Base-by-base conservation (phyloP, 1,284 basidiomycete species). In the Cystobasidiaceae sp. region DNA sequence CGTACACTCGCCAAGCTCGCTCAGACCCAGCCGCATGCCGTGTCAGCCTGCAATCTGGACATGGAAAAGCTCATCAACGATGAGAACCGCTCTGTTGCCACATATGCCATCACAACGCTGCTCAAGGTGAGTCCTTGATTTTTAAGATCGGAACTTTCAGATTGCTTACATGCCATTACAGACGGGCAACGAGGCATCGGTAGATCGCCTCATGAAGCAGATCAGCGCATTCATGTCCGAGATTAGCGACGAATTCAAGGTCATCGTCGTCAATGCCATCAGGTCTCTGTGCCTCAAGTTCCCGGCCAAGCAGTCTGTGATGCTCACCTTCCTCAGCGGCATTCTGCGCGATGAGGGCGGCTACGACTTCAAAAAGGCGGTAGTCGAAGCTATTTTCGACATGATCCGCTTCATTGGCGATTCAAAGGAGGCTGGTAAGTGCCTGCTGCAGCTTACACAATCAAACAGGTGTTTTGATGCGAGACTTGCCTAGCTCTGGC, bases 241-340 rank as follows among this genome's bases (percentile, higher is more conserved):
- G 78, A 98, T 99, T 78, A 94, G 90, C 71, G 96, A 99, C 78
- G 96, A 98, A 79, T 99, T 99, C 85, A 98, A 98, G 82, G 93
- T 98, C 75, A 96, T 98, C 78, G 96, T 99, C 60, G 94, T 99
- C 69, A 93, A 97, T 70, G 96, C 96, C 55, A 96, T 98, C 75
- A 90, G 96, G 62, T 93, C 93, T 17, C 85, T 99, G 46, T 97
- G 93, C 79, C 86, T 99, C 80, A 98, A 99, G 79, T 98, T 99
- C 83, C 96, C 96, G 0, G 80, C 87, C 50, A 98, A 99, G 81
- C 93, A 99, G 77, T 87, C 86, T 19, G 86, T 90, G 59, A 94
- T 96, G 92, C 85, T 97, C 60, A 84, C 88, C 2, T 97, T 97
- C 86, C 83, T 97, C 33, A 92, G 90, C 50, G 90, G 92, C 50